These are phyloP conservation scores for Parafenestella ontariensis DNA, from an alignment of 2,329 filamentous ascomycete species.

Conservation along the genomic window DNA sequence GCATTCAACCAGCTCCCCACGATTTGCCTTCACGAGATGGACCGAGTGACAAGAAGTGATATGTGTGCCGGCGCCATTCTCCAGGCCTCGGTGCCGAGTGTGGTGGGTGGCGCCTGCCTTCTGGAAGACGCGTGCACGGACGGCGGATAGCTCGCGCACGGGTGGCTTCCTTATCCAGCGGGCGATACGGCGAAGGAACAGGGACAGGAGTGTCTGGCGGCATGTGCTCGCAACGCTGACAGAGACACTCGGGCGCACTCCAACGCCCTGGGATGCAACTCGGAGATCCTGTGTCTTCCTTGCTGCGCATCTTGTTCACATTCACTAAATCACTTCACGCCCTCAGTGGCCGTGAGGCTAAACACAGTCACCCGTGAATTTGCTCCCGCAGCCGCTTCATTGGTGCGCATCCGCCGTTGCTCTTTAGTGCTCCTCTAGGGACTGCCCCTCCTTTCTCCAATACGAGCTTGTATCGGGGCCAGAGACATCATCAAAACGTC, in stretches of 20 bases:
- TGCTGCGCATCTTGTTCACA: slow-evolving; percentile 1
- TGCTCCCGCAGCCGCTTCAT: slow-evolving; percentile 7
- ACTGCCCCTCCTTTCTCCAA: slow-evolving; percentile 13
- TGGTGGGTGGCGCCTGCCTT: slow-evolving; percentile 13
- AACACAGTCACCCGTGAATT: slow-evolving; percentile 7
- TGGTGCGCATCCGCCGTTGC: too few species aligned
- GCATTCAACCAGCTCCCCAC: slow-evolving; percentile 10
- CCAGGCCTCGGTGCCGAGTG: slow-evolving; percentile 6
- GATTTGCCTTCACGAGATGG: slow-evolving; percentile 11
- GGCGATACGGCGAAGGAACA: slow-evolving; percentile 3
- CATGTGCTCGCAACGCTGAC: slow-evolving; percentile 20
- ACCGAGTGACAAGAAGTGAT: slow-evolving; percentile 4
- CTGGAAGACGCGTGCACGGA: slow-evolving; percentile 3
- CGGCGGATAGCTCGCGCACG: slow-evolving; percentile 5
- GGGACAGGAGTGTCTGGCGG: slow-evolving; percentile 7
- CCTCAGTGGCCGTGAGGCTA: background rate
- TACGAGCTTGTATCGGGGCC: slow-evolving; percentile 13
- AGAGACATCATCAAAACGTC: background rate
- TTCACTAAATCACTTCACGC: background rate
- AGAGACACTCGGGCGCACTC: background rate
- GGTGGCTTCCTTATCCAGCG: slow-evolving; percentile 7
- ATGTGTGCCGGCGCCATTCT: slow-evolving; percentile 8
- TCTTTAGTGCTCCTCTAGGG: slow-evolving; percentile 16
- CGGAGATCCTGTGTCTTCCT: background rate
- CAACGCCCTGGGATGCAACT: background rate